phyloP scores from a whole-genome alignment of 2,329 filamentous ascomycete species.

The Ophiostoma sp. region DNA sequence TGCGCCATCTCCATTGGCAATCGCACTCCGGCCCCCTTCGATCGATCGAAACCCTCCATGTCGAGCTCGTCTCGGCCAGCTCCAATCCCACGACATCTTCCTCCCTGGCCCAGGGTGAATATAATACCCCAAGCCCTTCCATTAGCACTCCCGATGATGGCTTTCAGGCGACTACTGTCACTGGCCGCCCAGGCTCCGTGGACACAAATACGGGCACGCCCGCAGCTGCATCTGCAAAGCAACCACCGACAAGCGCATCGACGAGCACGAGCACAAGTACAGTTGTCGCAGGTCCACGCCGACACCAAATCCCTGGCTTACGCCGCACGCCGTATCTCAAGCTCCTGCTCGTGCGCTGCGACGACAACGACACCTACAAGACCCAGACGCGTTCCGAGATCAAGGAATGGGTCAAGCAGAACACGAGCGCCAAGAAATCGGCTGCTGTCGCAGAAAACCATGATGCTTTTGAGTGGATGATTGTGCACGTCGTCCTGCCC shows the following conservation, averaged over 20 bases:
- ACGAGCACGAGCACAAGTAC: neutral
- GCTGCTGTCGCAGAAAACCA: conserved; percentile 78
- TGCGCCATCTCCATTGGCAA: conserved; percentile 95
- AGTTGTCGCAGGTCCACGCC: conserved; percentile 38
- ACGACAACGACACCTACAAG: conserved; percentile 95
- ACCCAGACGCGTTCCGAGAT: conserved; percentile 68
- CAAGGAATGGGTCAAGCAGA: conserved; percentile 82
- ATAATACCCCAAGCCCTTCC: neutral
- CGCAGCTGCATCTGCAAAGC: neutral
- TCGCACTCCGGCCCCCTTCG: conserved; percentile 84
- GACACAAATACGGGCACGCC: conserved; percentile 30
- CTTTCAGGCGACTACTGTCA: conserved; percentile 53
- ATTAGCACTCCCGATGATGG: conserved; percentile 47
- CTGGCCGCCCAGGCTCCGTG: conserved; percentile 38
- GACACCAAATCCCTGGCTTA: conserved; percentile 88
- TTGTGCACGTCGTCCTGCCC: conserved; percentile 85
- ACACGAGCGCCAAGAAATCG: conserved; percentile 57
- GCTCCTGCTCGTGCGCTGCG: conserved; percentile 80
- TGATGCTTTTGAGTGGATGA: conserved; percentile 93
- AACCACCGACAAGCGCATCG: neutral
- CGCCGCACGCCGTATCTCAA: conserved; percentile 92
- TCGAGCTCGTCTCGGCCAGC: conserved; percentile 70
- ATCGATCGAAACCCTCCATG: conserved; percentile 87
- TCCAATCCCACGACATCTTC: conserved; percentile 37
- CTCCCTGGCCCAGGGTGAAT: neutral